These are phyloP conservation scores for Leccinum uliginosum DNA, from an alignment of 768 basidiomycete species.

Conservation along the genomic window DNA sequence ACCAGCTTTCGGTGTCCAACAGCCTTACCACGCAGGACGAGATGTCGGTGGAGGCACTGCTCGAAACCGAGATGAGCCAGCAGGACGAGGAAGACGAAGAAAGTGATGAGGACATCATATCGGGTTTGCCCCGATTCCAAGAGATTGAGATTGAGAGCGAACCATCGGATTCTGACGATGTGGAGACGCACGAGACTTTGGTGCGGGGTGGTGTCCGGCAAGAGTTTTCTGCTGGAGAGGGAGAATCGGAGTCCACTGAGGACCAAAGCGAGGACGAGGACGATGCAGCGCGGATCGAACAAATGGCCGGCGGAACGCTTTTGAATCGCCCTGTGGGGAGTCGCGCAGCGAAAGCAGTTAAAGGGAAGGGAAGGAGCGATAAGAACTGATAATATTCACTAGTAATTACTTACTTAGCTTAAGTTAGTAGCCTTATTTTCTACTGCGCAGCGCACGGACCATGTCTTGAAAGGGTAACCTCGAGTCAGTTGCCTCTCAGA, in stretches of 20 bases:
- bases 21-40: slow-evolving; percentile 13
- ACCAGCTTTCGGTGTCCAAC: not conserved
- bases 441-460: slow-evolving; percentile 16
- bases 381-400: not conserved
- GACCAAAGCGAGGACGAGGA: slow-evolving; percentile 1
- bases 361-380: not conserved
- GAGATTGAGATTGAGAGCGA: slow-evolving; percentile 3
- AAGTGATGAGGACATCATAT: not conserved
- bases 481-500: not conserved
- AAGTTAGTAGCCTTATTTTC: no score
- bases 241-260: not conserved
- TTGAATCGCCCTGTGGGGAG: slow-evolving; percentile 4
- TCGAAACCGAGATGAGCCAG: slow-evolving; percentile 3
- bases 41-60: slow-evolving; percentile 20
- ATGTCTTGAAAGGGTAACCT: slow-evolving; percentile 1
- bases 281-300: slow-evolving; percentile 12
- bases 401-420: no score
- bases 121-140: slow-evolving; percentile 9
- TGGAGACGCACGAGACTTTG: slow-evolving; percentile 23
- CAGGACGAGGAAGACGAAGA: not conserved
- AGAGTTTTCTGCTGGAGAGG: not conserved
- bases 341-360: slow-evolving; percentile 8
- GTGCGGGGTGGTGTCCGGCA: not conserved
- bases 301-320: slow-evolving; percentile 12
- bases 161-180: slow-evolving; percentile 28